phyloP scores from a whole-genome alignment of 352 stramenopile genomes.

The Phytophthora tubulina region DNA sequence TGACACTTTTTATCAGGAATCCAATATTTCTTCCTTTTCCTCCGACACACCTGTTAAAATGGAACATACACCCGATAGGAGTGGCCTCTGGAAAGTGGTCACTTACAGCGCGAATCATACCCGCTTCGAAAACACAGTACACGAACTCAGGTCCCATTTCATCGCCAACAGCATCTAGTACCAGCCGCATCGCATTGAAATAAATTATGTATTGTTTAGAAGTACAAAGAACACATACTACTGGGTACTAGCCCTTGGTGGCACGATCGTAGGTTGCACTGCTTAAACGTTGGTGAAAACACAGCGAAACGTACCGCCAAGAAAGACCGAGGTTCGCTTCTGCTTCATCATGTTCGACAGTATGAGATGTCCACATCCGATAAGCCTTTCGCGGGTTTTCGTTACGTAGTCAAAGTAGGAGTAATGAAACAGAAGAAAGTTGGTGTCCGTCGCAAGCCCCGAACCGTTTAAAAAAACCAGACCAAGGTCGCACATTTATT shows the following conservation, averaged over 20 bases:
- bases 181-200: conserved; percentile 26
- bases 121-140: conserved; percentile 32
- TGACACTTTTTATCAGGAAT: conserved; percentile 9
- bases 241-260: conserved; percentile 10
- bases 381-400: neutral
- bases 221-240: conserved; percentile 12
- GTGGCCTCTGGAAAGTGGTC: conserved; percentile 21
- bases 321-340: conserved; percentile 21
- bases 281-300: conserved; percentile 20
- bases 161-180: conserved; percentile 12
- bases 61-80: conserved; percentile 28
- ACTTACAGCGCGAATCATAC: conserved; percentile 16
- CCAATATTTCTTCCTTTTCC: conserved; percentile 13
- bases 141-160: conserved; percentile 15
- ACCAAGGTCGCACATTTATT: neutral
- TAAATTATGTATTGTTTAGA: conserved; percentile 21
- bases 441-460: neutral
- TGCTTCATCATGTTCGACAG: conserved; percentile 8
- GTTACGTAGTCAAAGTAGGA: neutral
- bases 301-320: conserved; percentile 38
- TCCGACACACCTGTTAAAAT: conserved; percentile 23
- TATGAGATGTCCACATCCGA: neutral
- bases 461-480: neutral
- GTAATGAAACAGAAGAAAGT: conserved; percentile 1
- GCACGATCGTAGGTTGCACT: conserved; percentile 26